Conservation (phyloP, 805 yeast species). For the Metschnikowia aberdeeniae region DNA sequence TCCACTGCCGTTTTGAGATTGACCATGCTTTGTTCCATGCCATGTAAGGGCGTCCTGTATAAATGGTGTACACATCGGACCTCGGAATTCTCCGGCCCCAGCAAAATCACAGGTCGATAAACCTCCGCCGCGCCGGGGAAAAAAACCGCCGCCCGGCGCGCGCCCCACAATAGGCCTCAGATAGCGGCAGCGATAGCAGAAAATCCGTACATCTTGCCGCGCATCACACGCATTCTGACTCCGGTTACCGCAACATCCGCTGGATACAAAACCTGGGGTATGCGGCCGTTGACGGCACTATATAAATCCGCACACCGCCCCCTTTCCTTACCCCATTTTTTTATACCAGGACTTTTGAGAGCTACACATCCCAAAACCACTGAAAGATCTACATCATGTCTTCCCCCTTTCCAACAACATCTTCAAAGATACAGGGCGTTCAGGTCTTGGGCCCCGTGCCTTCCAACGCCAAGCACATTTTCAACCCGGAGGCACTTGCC, state of each 20-base stretch:
- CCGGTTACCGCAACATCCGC: slow-evolving; percentile 17
- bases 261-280: slow-evolving; percentile 12
- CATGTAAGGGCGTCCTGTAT: too few species aligned
- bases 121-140: slow-evolving; percentile 11
- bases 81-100: slow-evolving; percentile 1
- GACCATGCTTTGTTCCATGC: too few species aligned
- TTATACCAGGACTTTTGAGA: background rate
- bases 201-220: slow-evolving; percentile 12
- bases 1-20: too few species aligned
- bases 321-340: background rate
- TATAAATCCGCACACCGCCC: slow-evolving; percentile 7
- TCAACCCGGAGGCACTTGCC: slow-evolving; percentile 59
- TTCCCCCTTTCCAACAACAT: slow-evolving; percentile 43
- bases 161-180: slow-evolving; percentile 1
- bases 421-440: slow-evolving; percentile 47
- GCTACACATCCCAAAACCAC: background rate
- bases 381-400: slow-evolving; percentile 8
- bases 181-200: slow-evolving; percentile 7
- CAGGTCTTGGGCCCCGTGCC: slow-evolving; percentile 51
- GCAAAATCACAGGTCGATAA: slow-evolving; percentile 2
- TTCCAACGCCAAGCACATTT: slow-evolving; percentile 48
- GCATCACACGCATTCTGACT: slow-evolving; percentile 16
- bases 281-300: slow-evolving; percentile 4
- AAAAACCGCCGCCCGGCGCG: background rate
- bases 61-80: too few species aligned